A percentile compares a stretch with the other conserved stretches of the same genome.
Conservation (phyloP, 2,329 filamentous ascomycete species). For the Alternaria sp. region DNA sequence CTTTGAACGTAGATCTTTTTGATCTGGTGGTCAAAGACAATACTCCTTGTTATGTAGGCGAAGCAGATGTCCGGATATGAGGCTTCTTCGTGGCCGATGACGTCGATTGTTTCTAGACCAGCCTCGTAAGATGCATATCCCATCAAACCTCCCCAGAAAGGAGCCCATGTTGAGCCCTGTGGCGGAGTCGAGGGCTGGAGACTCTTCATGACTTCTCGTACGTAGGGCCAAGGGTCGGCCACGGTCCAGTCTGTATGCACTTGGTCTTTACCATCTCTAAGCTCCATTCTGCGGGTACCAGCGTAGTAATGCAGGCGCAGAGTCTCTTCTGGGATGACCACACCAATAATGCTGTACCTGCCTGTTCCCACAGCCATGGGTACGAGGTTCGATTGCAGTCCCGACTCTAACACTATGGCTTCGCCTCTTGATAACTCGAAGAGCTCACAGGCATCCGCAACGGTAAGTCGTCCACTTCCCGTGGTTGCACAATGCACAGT, state of each 20-base stretch:
- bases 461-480: conserved; percentile 44
- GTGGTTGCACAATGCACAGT: conserved; percentile 43
- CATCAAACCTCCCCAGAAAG: conserved; percentile 84
- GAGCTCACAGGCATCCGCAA: conserved; percentile 46
- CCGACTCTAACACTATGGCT: conserved; percentile 57
- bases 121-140: conserved; percentile 87
- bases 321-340: conserved; percentile 63
- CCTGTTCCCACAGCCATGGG: conserved; percentile 60
- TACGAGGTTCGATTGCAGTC: conserved; percentile 46
- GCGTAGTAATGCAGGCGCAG: conserved; percentile 46
- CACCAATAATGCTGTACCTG: conserved; percentile 75
- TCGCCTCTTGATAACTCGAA: conserved; percentile 45
- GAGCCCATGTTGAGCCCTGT: conserved; percentile 44
- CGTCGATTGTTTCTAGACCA: conserved; percentile 67
- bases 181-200: conserved; percentile 40
- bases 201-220: conserved; percentile 48
- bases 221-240: conserved; percentile 47
- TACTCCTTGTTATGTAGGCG: conserved; percentile 75
- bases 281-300: conserved; percentile 31
- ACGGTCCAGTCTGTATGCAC: conserved; percentile 35
- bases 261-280: conserved; percentile 36
- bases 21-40: conserved; percentile 76
- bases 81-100: conserved; percentile 51
- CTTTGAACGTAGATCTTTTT: conserved; percentile 71
- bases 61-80: conserved; percentile 72